phyloP scores from a whole-genome alignment of 202 grass and related monocot genomes.

The Schoenoplectus tabernaemontani region DNA sequence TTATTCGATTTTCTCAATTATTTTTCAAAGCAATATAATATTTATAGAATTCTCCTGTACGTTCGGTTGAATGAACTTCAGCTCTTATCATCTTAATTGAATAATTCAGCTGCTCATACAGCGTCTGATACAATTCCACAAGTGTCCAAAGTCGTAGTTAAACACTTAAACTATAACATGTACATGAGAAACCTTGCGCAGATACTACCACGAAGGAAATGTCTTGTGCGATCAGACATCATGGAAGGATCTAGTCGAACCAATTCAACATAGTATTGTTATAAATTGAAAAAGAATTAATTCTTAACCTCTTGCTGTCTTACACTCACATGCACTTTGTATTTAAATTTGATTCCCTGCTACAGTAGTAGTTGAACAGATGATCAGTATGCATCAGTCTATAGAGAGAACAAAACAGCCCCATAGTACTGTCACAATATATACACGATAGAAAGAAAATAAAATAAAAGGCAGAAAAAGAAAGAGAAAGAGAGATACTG shows the following conservation, averaged over 20 bases:
- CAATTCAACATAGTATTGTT: neutral
- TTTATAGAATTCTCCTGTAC: neutral
- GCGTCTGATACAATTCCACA: neutral
- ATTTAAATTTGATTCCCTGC: slow-evolving; percentile 16
- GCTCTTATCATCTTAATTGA: neutral
- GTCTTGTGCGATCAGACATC: neutral
- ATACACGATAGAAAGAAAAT: neutral
- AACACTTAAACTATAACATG: too few relatives aligned
- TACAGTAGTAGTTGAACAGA: slow-evolving; percentile 15
- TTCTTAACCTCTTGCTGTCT: neutral
- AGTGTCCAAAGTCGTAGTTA: neutral
- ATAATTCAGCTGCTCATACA: neutral
- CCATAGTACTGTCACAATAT: neutral
- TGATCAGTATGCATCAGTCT: neutral
- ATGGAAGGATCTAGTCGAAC: neutral
- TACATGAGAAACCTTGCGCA: neutral
- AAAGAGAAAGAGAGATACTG: neutral
- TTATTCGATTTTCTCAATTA: neutral
- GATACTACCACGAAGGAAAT: neutral
- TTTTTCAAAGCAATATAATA: neutral
- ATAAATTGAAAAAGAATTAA: slow-evolving; percentile 6
- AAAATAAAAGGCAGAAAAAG: neutral
- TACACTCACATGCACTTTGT: slow-evolving; percentile 4
- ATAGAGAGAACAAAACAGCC: neutral
- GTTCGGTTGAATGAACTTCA: neutral